These are phyloP conservation scores for Umbelopsis sp. DNA, from an alignment of 192 early-diverging fungal species.

Conservation along the genomic window DNA sequence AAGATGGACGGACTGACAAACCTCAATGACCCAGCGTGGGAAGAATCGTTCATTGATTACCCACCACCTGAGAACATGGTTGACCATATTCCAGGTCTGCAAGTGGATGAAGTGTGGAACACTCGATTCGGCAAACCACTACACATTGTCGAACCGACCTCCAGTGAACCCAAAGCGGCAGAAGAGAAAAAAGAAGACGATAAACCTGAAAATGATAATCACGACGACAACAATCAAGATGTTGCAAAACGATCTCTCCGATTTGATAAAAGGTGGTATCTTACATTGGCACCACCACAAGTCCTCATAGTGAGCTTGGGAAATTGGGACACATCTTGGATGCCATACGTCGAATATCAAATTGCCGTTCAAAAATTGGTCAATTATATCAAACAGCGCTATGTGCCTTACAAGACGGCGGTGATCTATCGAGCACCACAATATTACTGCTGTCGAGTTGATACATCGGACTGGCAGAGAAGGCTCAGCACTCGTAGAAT, in stretches of 20 bases:
- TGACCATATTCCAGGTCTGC: neutral
- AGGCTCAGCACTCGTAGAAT: constrained; percentile 31
- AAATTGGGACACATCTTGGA: constrained; percentile 57
- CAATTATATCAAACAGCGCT: constrained; percentile 32
- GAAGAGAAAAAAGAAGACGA: too few species aligned
- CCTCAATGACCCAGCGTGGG: constrained; percentile 43
- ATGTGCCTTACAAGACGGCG: constrained; percentile 28
- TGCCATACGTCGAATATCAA: constrained; percentile 33
- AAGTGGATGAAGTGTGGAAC: neutral
- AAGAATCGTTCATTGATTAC: constrained; percentile 22
- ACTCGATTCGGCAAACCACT: constrained; percentile 7
- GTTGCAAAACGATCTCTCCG: neutral
- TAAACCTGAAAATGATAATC: neutral
- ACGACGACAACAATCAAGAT: neutral
- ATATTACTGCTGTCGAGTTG: constrained; percentile 55
- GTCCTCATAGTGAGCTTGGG: constrained; percentile 46
- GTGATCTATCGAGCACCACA: constrained; percentile 54
- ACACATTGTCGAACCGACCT: neutral
- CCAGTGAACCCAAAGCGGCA: too few species aligned
- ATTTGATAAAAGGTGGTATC: neutral
- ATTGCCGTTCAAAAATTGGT: constrained; percentile 33
- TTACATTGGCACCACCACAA: constrained; percentile 15
- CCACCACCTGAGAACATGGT: neutral
- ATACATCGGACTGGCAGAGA: constrained; percentile 30
- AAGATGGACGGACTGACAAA: constrained; percentile 55